Evolutionary conservation across 345 rosid species (phyloP).

Genomic region (Moricandia moricandioides): DNA sequence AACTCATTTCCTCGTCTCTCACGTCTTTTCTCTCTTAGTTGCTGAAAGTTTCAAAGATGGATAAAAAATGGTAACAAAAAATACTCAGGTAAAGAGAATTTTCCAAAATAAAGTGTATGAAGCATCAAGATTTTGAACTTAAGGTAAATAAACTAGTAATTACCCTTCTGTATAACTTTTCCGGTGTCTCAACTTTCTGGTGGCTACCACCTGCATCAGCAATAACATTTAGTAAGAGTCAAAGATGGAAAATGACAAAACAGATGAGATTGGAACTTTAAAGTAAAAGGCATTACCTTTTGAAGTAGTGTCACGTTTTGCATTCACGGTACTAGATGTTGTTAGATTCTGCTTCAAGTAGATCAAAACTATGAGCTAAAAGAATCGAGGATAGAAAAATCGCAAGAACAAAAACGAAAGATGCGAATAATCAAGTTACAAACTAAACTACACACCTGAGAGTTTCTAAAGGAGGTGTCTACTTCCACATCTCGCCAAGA

Average conservation of each 20-base stretch:
- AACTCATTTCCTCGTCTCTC: conserved; percentile 72
- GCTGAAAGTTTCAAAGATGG: conserved; percentile 49
- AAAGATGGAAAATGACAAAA: conserved; percentile 18
- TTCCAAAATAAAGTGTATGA: background rate
- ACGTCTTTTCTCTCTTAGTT: conserved; percentile 78
- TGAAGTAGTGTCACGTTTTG: conserved; percentile 38
- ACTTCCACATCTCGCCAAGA: conserved; percentile 63
- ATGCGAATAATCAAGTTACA: background rate
- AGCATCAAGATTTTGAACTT: background rate
- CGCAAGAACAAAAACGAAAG: background rate
- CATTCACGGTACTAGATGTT: conserved; percentile 42
- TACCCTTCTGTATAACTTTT: conserved; percentile 78
- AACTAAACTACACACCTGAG: conserved; percentile 48
- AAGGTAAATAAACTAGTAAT: background rate
- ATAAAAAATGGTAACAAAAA: background rate
- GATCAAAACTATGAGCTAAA: conserved; percentile 29
- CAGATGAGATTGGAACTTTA: conserved; percentile 3
- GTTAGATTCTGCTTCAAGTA: conserved; percentile 44
- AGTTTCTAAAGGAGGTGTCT: conserved; percentile 35
- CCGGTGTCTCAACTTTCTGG: conserved; percentile 57
- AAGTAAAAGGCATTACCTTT: conserved; percentile 37
- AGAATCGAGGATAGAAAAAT: background rate
- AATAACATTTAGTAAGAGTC: conserved; percentile 17
- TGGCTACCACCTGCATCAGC: conserved; percentile 47
- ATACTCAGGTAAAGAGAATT: background rate